Evolutionary conservation across 1,284 basidiomycete genomes (phyloP).

Genomic region (Tylopilus orsonianus): DNA sequence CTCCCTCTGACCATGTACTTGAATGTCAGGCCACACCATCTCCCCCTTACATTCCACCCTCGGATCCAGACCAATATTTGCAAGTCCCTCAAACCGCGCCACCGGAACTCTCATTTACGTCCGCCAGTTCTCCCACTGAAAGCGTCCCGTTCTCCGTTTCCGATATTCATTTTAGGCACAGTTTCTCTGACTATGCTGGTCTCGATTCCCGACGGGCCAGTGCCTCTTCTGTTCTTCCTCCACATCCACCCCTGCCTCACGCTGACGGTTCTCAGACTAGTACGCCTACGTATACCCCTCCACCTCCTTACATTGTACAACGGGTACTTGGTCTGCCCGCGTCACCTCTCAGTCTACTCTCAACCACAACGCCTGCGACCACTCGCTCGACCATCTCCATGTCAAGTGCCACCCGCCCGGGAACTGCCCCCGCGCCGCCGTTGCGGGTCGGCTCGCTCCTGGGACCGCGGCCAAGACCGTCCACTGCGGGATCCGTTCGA

Average conservation of each 20-base stretch:
- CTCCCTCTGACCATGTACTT: slow-evolving; percentile 31
- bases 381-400: neutral
- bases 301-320: slow-evolving; percentile 33
- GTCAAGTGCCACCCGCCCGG: slow-evolving; percentile 7
- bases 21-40: slow-evolving; percentile 14
- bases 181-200: slow-evolving; percentile 47
- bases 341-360: slow-evolving; percentile 23
- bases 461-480: slow-evolving; percentile 32
- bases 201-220: slow-evolving; percentile 41
- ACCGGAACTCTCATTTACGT: slow-evolving; percentile 26
- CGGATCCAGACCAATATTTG: slow-evolving; percentile 8
- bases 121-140: slow-evolving; percentile 56
- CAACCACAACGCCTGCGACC: neutral
- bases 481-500: slow-evolving; percentile 22
- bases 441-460: slow-evolving; percentile 27
- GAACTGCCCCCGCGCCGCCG: slow-evolving; percentile 2
- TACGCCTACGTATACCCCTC: slow-evolving; percentile 16
- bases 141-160: slow-evolving; percentile 69
- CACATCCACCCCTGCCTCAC: slow-evolving; percentile 53
- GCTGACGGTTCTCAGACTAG: slow-evolving; percentile 22
- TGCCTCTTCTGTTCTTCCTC: slow-evolving; percentile 40
- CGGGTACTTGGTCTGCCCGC: slow-evolving; percentile 31
- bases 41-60: slow-evolving; percentile 7
- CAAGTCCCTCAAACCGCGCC: slow-evolving; percentile 16
- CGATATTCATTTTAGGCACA: slow-evolving; percentile 61